phyloP scores from a whole-genome alignment of 2,329 filamentous ascomycete genomes.

The Colletotrichum destructivum region DNA sequence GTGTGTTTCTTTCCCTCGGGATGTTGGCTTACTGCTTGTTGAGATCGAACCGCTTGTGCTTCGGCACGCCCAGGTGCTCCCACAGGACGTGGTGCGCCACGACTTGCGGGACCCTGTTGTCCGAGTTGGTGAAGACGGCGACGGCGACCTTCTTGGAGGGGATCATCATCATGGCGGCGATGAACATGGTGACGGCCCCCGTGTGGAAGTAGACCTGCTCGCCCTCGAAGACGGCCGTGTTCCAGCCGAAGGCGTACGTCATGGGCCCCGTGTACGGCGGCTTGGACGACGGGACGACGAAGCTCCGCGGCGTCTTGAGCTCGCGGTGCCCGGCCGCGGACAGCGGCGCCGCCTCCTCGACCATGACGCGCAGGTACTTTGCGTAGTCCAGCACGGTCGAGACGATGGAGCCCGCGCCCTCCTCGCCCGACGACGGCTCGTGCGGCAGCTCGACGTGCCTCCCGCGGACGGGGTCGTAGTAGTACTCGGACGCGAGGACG shows the following conservation, averaged over 20 bases:
- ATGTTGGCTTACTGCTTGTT: conserved; percentile 37
- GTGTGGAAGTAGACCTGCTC: conserved; percentile 50
- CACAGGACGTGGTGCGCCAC: conserved; percentile 50
- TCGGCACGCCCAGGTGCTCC: conserved; percentile 48
- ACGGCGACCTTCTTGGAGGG: conserved; percentile 52
- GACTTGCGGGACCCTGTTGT: conserved; percentile 39
- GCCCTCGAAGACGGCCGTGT: conserved; percentile 45
- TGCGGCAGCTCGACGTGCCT: conserved; percentile 47
- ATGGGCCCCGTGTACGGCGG: conserved; percentile 43
- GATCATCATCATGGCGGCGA: conserved; percentile 51
- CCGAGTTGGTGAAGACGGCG: conserved; percentile 49
- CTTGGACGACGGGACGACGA: conserved; percentile 30
- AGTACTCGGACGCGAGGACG: conserved; percentile 60
- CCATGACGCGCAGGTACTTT: conserved; percentile 52
- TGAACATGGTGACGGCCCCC: conserved; percentile 49
- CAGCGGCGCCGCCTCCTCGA: conserved; percentile 47
- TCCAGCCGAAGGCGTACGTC: conserved; percentile 52
- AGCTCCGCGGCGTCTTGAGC: conserved; percentile 49
- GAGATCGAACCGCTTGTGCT: conserved; percentile 39
- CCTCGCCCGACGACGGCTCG: conserved; percentile 50
- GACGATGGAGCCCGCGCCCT: conserved; percentile 61
- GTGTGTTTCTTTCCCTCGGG: rapidly evolving
- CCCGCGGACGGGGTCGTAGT: conserved; percentile 51
- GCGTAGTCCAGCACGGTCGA: conserved; percentile 58
- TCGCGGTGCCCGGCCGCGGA: conserved; percentile 47